Conservation (phyloP, 2,329 filamentous ascomycete genomes). For the Pseudogymnoascus sp. region DNA sequence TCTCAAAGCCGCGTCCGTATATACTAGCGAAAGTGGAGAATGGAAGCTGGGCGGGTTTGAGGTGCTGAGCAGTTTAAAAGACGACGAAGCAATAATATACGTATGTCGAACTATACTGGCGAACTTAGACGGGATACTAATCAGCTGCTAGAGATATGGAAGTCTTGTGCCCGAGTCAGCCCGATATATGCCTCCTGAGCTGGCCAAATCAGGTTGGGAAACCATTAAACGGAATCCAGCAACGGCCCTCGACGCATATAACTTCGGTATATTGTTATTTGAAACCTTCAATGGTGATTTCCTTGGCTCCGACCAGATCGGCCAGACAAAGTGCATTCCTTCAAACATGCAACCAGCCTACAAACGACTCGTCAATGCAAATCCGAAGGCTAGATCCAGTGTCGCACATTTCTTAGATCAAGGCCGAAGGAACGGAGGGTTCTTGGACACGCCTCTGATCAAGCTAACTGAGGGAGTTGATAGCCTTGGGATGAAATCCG, state of each 20-base stretch:
- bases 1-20: slow-evolving; percentile 77
- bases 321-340: slow-evolving; percentile 79
- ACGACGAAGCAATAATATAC: slow-evolving; percentile 89
- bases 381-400: slow-evolving; percentile 80
- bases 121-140: neutral
- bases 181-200: slow-evolving; percentile 79
- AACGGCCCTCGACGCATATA: slow-evolving; percentile 78
- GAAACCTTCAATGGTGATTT: slow-evolving; percentile 90
- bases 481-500: slow-evolving; percentile 79
- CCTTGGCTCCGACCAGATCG: slow-evolving; percentile 66
- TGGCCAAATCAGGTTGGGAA: slow-evolving; percentile 85
- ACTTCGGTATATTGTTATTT: slow-evolving; percentile 74
- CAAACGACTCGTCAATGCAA: slow-evolving; percentile 78
- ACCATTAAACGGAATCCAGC: slow-evolving; percentile 75
- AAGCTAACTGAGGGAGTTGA: slow-evolving; percentile 89
- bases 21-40: slow-evolving; percentile 91
- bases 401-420: slow-evolving; percentile 84
- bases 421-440: slow-evolving; percentile 70
- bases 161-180: slow-evolving; percentile 78
- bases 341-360: slow-evolving; percentile 86
- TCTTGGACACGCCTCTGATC: slow-evolving; percentile 90
- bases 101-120: neutral
- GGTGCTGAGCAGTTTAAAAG: slow-evolving; percentile 86
- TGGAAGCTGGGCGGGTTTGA: slow-evolving; percentile 97
- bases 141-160: slow-evolving; percentile 60